Conservation (phyloP, 1,284 basidiomycete genomes). For the Apiotrichum sp. region DNA sequence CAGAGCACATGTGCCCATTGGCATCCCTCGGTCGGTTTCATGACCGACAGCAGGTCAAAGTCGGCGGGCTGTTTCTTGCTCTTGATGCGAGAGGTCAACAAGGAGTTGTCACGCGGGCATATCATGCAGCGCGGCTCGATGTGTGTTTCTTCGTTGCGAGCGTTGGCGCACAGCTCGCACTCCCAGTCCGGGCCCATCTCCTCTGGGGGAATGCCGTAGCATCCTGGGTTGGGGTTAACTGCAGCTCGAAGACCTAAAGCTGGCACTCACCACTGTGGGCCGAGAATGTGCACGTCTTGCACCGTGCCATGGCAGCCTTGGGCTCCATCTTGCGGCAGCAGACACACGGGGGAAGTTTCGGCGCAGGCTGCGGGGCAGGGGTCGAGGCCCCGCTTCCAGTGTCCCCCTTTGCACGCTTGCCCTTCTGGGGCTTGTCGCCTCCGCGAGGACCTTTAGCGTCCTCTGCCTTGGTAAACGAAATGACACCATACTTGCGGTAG, state of each 20-base stretch:
- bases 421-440: slow-evolving; percentile 49
- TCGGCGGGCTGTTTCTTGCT: slow-evolving; percentile 51
- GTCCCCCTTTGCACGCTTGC: slow-evolving; percentile 59
- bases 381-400: slow-evolving; percentile 32
- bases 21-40: slow-evolving; percentile 89
- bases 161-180: slow-evolving; percentile 78
- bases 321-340: slow-evolving; percentile 70
- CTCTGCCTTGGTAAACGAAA: slow-evolving; percentile 37
- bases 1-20: slow-evolving; percentile 90
- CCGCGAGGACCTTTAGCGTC: slow-evolving; percentile 28
- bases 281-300: slow-evolving; percentile 67
- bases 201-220: slow-evolving; percentile 63
- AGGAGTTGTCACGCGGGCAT: slow-evolving; percentile 37
- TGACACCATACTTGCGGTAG: slow-evolving; percentile 83
- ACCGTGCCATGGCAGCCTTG: slow-evolving; percentile 67
- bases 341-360: slow-evolving; percentile 63
- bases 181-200: slow-evolving; percentile 63
- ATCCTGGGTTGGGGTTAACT: slow-evolving; percentile 45
- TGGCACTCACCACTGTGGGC: slow-evolving; percentile 59
- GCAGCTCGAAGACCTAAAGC: slow-evolving; percentile 13
- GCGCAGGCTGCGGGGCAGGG: slow-evolving; percentile 38
- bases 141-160: slow-evolving; percentile 66
- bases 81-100: slow-evolving; percentile 13
- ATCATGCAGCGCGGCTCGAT: slow-evolving; percentile 50
- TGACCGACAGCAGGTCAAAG: slow-evolving; percentile 66